These are phyloP conservation scores for Fusarium miscanthi DNA, from an alignment of 2,329 filamentous ascomycete species.

Conservation along the genomic window DNA sequence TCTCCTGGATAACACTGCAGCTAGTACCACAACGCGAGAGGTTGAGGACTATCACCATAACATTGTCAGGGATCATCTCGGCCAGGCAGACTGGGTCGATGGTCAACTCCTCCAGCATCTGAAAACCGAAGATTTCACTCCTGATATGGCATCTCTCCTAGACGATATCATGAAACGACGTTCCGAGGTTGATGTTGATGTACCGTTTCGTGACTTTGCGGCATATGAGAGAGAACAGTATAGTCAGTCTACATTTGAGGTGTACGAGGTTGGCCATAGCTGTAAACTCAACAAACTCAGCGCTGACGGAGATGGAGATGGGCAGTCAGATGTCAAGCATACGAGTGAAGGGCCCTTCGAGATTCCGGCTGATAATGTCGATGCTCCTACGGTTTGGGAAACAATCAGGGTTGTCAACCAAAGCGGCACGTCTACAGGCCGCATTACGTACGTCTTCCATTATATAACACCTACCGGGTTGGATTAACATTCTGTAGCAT, in stretches of 20 bases:
- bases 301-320: constrained; percentile 44
- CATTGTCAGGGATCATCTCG: constrained; percentile 31
- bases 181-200: constrained; percentile 48
- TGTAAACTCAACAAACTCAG: constrained; percentile 52
- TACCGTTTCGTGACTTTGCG: constrained; percentile 50
- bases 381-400: constrained; percentile 56
- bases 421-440: constrained; percentile 59
- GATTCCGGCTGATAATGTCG: constrained; percentile 47
- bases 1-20: constrained; percentile 38
- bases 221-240: constrained; percentile 53
- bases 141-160: constrained; percentile 52
- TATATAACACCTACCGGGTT: no score
- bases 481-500: constrained; percentile 54
- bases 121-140: constrained; percentile 55
- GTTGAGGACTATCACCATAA: constrained; percentile 34
- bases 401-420: constrained; percentile 53
- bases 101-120: constrained; percentile 56
- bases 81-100: constrained; percentile 52
- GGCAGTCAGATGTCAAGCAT: constrained; percentile 41
- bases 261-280: constrained; percentile 65
- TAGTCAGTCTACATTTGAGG: constrained; percentile 64
- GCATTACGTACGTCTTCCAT: constrained; percentile 62
- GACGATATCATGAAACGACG: constrained; percentile 51
- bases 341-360: constrained; percentile 42
- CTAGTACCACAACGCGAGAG: not conserved